Percentiles rank a stretch among this genome's conserved stretches.
Conservation (phyloP, 2,329 filamentous ascomycete genomes). For the Cladosporium sp. region DNA sequence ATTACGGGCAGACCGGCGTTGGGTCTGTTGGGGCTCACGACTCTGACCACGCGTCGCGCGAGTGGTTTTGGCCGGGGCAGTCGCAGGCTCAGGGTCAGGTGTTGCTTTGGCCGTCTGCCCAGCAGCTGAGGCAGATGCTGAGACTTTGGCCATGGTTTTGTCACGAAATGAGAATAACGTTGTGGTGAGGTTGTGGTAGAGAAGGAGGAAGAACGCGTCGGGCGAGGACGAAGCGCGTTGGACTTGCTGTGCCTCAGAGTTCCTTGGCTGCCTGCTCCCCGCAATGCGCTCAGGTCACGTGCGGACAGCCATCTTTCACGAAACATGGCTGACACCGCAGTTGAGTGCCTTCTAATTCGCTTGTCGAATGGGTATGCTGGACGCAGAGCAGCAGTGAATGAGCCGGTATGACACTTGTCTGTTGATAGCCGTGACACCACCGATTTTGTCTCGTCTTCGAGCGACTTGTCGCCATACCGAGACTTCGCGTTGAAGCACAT, state of each 20-base stretch:
- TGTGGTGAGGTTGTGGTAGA: not conserved
- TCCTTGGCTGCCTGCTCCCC: not conserved
- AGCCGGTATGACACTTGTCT: too few relatives aligned
- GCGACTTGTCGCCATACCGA: too few relatives aligned
- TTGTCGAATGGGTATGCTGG: too few relatives aligned
- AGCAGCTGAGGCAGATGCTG: not conserved
- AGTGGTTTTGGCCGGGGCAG: constrained; percentile 12
- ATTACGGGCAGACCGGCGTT: constrained; percentile 8
- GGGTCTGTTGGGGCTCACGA: constrained; percentile 28
- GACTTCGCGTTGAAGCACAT: too few relatives aligned
- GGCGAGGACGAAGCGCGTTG: not conserved
- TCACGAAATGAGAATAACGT: not conserved
- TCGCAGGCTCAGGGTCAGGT: constrained; percentile 13
- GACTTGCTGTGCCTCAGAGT: not conserved
- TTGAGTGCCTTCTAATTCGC: too few relatives aligned
- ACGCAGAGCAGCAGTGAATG: too few relatives aligned
- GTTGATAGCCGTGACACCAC: too few relatives aligned
- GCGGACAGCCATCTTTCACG: not conserved
- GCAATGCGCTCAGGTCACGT: not conserved
- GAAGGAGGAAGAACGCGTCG: not conserved
- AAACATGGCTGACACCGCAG: not conserved
- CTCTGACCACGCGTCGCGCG: constrained; percentile 38
- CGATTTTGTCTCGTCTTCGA: too few relatives aligned
- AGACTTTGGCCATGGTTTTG: constrained; percentile 2
- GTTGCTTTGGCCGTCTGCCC: constrained; percentile 1